Conservation (phyloP, 2,329 filamentous ascomycete genomes). For the Sporothrix dimorphospora region DNA sequence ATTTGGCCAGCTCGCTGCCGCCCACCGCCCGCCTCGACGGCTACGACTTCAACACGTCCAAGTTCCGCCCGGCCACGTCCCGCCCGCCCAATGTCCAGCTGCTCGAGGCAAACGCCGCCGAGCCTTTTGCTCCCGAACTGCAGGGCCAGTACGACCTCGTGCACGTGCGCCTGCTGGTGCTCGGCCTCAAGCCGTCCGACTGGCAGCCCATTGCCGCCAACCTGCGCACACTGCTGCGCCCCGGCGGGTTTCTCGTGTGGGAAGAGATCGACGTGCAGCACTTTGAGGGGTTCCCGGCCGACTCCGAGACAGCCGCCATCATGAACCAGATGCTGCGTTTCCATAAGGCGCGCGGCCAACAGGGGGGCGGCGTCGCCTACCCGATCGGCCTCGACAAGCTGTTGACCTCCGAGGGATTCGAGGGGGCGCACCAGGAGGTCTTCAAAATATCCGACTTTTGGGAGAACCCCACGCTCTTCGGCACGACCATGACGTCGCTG, state of each 20-base stretch:
- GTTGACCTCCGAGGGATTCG: background rate
- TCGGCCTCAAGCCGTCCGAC: conserved; percentile 23
- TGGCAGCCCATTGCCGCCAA: conserved; percentile 17
- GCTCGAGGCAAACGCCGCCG: conserved; percentile 8
- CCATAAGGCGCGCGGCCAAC: background rate
- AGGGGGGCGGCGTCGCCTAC: background rate
- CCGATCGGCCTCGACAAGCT: background rate
- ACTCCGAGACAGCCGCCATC: background rate
- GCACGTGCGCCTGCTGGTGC: conserved; percentile 28
- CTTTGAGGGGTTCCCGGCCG: background rate
- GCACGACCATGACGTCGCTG: background rate
- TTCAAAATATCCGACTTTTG: background rate
- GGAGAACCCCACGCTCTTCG: background rate
- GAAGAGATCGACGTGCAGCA: conserved; percentile 24
- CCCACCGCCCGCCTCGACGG: conserved; percentile 26
- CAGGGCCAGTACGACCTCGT: conserved; percentile 30
- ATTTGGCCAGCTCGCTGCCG: conserved; percentile 25
- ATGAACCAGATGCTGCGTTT: conserved; percentile 9
- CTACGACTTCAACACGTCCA: conserved; percentile 28
- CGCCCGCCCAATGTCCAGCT: conserved; percentile 28
- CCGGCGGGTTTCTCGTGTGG: conserved; percentile 31
- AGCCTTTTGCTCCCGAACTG: conserved; percentile 19
- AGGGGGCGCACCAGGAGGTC: background rate
- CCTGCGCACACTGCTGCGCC: conserved; percentile 25
- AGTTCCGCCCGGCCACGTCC: conserved; percentile 25